phyloP scores from a whole-genome alignment of 176 grass and related monocot species.

The Luzula sylvatica region DNA sequence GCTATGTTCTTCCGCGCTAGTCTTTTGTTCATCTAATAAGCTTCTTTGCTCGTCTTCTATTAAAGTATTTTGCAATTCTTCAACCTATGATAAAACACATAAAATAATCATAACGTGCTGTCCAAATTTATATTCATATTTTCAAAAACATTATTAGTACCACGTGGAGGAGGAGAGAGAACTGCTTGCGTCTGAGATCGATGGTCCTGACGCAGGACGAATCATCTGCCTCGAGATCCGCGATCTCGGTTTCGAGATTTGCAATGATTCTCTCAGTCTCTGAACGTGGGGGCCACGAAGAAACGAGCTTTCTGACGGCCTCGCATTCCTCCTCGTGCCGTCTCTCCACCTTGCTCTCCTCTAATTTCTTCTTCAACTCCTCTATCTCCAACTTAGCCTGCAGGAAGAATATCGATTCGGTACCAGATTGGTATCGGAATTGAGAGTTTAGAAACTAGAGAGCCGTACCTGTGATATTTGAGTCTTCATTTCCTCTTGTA shows the following conservation, averaged over 20 bases:
- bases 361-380: too few relatives aligned
- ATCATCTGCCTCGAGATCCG: slow-evolving; percentile 65
- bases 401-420: too few relatives aligned
- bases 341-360: slow-evolving; percentile 86
- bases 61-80: slow-evolving; percentile 61
- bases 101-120: too few relatives aligned
- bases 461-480: slow-evolving; percentile 50
- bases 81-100: too few relatives aligned
- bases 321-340: slow-evolving; percentile 91
- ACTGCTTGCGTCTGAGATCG: slow-evolving; percentile 79
- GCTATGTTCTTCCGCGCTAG: slow-evolving; percentile 48
- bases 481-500: slow-evolving; percentile 55
- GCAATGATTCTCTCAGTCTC: slow-evolving; percentile 61
- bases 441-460: too few relatives aligned
- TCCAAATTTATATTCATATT: too few relatives aligned
- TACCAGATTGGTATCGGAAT: too few relatives aligned
- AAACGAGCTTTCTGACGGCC: slow-evolving; percentile 70
- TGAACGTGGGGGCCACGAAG: slow-evolving; percentile 59
- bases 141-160: too few relatives aligned
- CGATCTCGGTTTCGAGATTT: slow-evolving; percentile 80
- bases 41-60: slow-evolving; percentile 76
- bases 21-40: too few relatives aligned
- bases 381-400: slow-evolving; percentile 78
- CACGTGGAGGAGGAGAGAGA: slow-evolving; percentile 89
- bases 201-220: slow-evolving; percentile 48